Evolutionary conservation across 192 early-diverging fungal species (phyloP).

Genomic region (Gonapodya sp.): DNA sequence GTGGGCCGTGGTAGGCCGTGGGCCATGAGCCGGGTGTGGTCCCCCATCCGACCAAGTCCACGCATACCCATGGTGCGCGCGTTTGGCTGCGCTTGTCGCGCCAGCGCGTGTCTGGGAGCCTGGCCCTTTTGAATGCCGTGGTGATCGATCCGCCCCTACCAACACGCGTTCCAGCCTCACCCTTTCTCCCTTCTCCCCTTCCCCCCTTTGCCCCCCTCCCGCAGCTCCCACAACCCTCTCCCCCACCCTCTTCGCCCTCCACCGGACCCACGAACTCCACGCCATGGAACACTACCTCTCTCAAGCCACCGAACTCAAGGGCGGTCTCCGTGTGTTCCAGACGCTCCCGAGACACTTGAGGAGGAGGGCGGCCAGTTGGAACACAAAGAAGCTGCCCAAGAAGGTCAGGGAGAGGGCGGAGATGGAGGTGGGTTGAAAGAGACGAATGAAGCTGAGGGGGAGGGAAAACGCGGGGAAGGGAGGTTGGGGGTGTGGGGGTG

Average conservation of each 20-base stretch:
- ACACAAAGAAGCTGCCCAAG: constrained; percentile 82
- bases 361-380: constrained; percentile 89
- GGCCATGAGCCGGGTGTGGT: too few relatives aligned
- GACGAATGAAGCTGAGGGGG: constrained; percentile 23
- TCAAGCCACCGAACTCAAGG: constrained; percentile 36
- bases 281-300: constrained; percentile 71
- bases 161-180: background rate
- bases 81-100: too few relatives aligned
- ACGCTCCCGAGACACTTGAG: constrained; percentile 82
- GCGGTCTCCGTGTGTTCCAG: constrained; percentile 71
- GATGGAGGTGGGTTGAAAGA: constrained; percentile 62
- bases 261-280: constrained; percentile 77
- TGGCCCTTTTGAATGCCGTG: too few relatives aligned
- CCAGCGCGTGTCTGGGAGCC: too few relatives aligned
- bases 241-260: constrained; percentile 26
- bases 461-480: too few relatives aligned
- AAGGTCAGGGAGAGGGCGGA: constrained; percentile 66
- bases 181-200: background rate
- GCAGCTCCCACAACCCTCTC: background rate
- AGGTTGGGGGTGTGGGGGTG: constrained; percentile 24
- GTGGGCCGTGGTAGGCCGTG: too few relatives aligned
- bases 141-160: background rate
- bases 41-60: too few relatives aligned
- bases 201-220: background rate
- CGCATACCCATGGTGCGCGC: too few relatives aligned